phyloP scores from a whole-genome alignment of 805 yeast species.

The Zygotorulaspora danielsina region DNA sequence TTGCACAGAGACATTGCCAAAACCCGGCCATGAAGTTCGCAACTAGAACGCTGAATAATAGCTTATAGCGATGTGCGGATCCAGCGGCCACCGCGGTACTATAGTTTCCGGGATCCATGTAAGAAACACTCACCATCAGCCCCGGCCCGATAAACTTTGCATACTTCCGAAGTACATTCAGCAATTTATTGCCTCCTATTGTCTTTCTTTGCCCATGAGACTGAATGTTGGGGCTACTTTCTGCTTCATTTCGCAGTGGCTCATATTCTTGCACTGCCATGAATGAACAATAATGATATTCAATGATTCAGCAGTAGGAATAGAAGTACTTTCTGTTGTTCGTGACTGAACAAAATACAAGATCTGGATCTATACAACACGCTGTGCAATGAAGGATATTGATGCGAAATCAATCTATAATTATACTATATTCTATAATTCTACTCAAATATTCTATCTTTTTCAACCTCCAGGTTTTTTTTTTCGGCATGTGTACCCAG shows the following conservation, averaged over 20 bases:
- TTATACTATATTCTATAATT: background rate
- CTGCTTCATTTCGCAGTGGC: slow-evolving; percentile 7
- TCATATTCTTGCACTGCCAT: slow-evolving; percentile 12
- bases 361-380: no score
- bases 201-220: slow-evolving; percentile 5
- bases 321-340: no score
- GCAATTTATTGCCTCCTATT: slow-evolving; percentile 7
- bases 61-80: slow-evolving; percentile 75
- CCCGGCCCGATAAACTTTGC: slow-evolving; percentile 87
- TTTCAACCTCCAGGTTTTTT: background rate
- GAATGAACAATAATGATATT: no score
- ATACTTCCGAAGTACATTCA: slow-evolving; percentile 43
- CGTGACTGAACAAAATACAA: no score
- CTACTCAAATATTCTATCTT: background rate
- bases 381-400: background rate
- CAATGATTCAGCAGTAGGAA: no score
- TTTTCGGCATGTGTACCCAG: background rate
- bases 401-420: background rate
- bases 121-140: slow-evolving; percentile 88
- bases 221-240: slow-evolving; percentile 1
- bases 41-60: slow-evolving; percentile 70
- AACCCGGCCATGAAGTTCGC: slow-evolving; percentile 85
- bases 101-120: slow-evolving; percentile 97
- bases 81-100: slow-evolving; percentile 93
- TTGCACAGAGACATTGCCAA: slow-evolving; percentile 78